Conservation (phyloP, 1,284 basidiomycete species). For the Papiliotrema fonsecae region DNA sequence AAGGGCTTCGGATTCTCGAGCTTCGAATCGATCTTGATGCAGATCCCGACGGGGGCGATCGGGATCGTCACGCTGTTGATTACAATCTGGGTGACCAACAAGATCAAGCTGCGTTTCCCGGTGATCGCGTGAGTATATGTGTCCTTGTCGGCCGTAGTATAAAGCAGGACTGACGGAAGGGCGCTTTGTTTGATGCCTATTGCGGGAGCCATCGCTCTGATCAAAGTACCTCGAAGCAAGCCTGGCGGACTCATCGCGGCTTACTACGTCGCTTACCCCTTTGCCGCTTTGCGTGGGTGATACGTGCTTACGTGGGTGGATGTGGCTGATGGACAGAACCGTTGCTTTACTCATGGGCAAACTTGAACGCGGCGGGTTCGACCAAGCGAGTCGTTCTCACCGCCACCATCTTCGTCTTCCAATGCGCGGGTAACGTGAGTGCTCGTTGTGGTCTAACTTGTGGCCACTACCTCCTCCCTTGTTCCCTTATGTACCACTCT, state of each 20-base stretch:
- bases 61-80: constrained; percentile 7
- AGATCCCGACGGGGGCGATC: constrained; percentile 15
- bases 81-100: constrained; percentile 46
- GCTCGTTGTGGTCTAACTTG: too few relatives aligned
- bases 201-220: constrained; percentile 12
- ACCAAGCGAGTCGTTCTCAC: constrained; percentile 23
- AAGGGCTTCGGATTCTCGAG: constrained; percentile 5
- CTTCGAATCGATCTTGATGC: constrained; percentile 30
- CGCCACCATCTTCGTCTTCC: constrained; percentile 24
- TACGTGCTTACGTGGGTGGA: background rate
- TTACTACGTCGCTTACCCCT: constrained; percentile 17
- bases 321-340: constrained; percentile 8
- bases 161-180: too few relatives aligned
- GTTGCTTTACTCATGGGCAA: constrained; percentile 26
- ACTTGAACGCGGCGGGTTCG: constrained; percentile 26
- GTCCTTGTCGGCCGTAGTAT: too few relatives aligned
- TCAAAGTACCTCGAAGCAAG: constrained; percentile 12
- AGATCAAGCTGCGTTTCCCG: constrained; percentile 48
- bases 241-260: constrained; percentile 12
- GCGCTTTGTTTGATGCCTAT: background rate
- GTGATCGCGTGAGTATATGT: background rate
- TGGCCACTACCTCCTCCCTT: too few relatives aligned
- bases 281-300: constrained; percentile 16
- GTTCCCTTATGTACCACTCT: too few relatives aligned
- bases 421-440: constrained; percentile 22